These are phyloP conservation scores for Tylopilus sp. DNA, from an alignment of 768 basidiomycete genomes.

Conservation along the genomic window DNA sequence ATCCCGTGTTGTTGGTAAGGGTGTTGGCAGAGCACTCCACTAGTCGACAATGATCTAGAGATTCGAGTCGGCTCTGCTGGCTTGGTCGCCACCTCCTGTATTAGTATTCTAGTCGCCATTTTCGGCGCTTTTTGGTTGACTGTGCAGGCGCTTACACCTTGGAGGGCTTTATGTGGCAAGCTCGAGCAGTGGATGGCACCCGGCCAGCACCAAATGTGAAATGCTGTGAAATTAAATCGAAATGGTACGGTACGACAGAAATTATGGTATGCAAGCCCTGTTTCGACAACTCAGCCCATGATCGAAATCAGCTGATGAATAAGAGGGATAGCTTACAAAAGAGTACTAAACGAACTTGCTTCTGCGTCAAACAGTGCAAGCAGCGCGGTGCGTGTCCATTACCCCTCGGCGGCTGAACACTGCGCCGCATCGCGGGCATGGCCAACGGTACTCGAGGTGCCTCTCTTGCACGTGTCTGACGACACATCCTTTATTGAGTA, in stretches of 20 bases:
- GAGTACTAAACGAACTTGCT: background rate
- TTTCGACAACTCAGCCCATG: constrained; percentile 1
- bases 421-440: constrained; percentile 16
- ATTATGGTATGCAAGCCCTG: background rate
- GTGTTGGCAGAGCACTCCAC: background rate
- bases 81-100: constrained; percentile 13
- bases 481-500: constrained; percentile 12
- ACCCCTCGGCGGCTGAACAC: constrained; percentile 21
- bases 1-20: background rate
- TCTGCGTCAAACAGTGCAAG: constrained; percentile 6
- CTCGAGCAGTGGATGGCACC: background rate
- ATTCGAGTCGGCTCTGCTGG: background rate
- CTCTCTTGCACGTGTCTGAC: constrained; percentile 23
- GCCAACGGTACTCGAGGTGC: constrained; percentile 23
- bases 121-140: too few species aligned
- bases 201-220: too few species aligned
- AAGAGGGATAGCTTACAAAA: constrained; percentile 2
- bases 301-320: background rate
- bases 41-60: background rate
- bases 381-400: constrained; percentile 14
- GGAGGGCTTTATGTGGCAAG: too few species aligned
- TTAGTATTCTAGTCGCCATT: too few species aligned
- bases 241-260: background rate
- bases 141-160: background rate
- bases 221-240: background rate